Evolutionary conservation across 2,329 filamentous ascomycete species (phyloP), one percentile per base, ranked within the genome.

Genomic region (Colletotrichum sp.): DNA sequence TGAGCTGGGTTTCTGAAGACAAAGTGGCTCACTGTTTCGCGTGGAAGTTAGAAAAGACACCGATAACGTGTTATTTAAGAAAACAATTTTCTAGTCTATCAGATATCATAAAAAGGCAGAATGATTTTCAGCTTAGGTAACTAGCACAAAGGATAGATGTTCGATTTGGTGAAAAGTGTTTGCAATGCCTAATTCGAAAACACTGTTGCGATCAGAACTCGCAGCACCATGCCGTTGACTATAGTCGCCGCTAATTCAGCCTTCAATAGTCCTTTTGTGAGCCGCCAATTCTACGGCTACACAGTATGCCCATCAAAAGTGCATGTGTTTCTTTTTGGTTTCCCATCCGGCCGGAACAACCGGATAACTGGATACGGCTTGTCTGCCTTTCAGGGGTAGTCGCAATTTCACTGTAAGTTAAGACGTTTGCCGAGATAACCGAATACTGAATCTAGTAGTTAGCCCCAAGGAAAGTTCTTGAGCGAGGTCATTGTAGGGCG

Each of bases 71-170:
- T 49, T 21, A 1, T 49, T 49, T 4, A 6, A 49, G 44, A 13
- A 49, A 49, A 13, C n/a, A 49, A 13, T 1, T 3, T 49, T 13
- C 1, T 21, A 2, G 6, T 49, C 10, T 4, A 21, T 49, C n/a
- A 13, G n/a, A 49, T 49, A 49, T 49, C 6, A 49, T 18, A 5
- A 2, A 12, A 6, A 49, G 5, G 5, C 18, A n/a, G 36, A 9
- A 18, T 39, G 0, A 0, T 44, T 44, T 44, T 44, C 3, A n/a
- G 5, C 9, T 12, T 44, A 1, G 18, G 9, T 0, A 44, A 44
- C 39, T n/a, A 4, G 5, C 39, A 44, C 9, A 44, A n/a, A n/a
- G 18, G 18, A 44, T n/a, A 1, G 18, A 44, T n/a, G 18, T 44
- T 44, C 5, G 5, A 44, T 10, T n/a, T 44, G 39, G 1, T 44